phyloP scores from a whole-genome alignment of 257 asterid genomes.

The Ehretia macrophylla region DNA sequence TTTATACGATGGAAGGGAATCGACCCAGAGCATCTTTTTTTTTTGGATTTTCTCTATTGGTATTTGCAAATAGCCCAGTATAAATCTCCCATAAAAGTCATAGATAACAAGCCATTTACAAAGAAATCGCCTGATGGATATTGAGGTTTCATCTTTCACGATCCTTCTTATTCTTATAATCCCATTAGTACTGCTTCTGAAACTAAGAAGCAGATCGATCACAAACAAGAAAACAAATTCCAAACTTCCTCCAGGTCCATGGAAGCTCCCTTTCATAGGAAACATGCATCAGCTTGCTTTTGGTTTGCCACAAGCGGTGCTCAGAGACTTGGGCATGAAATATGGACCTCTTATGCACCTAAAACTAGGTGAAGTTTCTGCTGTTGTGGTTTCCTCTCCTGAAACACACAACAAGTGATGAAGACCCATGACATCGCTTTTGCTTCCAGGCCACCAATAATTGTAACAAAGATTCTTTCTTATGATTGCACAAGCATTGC shows the following conservation, averaged over 20 bases:
- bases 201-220: too few species aligned
- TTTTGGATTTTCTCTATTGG: too few species aligned
- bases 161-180: too few species aligned
- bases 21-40: too few species aligned
- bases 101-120: too few species aligned
- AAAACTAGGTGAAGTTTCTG: slow-evolving; percentile 26
- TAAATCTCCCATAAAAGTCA: too few species aligned
- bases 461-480: slow-evolving; percentile 15
- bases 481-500: slow-evolving; percentile 17
- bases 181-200: slow-evolving; percentile 4
- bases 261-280: slow-evolving; percentile 27
- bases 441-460: slow-evolving; percentile 26
- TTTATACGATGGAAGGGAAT: too few species aligned
- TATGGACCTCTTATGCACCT: slow-evolving; percentile 38
- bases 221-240: neutral
- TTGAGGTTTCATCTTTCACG: too few species aligned
- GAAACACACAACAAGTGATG: slow-evolving; percentile 27
- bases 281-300: slow-evolving; percentile 34
- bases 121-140: too few species aligned
- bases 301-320: slow-evolving; percentile 13
- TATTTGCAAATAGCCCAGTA: too few species aligned
- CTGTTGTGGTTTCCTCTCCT: slow-evolving; percentile 25
- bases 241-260: slow-evolving; percentile 33
- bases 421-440: slow-evolving; percentile 30
- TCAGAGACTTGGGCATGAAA: slow-evolving; percentile 22